Evolutionary conservation across 352 stramenopile species (phyloP).

Genomic region (Phytophthora citricola): DNA sequence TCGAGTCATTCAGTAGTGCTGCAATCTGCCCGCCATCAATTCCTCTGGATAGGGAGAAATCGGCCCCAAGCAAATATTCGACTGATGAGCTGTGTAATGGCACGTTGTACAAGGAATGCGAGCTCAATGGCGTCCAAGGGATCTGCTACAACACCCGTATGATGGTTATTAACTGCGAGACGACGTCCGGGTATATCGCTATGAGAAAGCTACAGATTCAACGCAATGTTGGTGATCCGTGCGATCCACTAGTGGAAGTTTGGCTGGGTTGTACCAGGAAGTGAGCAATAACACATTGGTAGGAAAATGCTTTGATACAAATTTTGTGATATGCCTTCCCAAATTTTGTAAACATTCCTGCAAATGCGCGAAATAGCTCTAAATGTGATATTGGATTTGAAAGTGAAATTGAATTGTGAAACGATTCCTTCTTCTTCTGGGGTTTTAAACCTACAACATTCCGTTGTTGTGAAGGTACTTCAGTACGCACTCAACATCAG

Average conservation of each 20-base stretch:
- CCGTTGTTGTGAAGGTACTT: no score
- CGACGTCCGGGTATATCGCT: conserved; percentile 11
- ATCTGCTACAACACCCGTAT: conserved; percentile 52
- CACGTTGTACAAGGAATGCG: conserved; percentile 41
- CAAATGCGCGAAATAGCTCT: no score
- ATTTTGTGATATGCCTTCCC: no score
- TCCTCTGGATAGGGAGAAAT: conserved; percentile 9
- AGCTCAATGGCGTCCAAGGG: conserved; percentile 23
- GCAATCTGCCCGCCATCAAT: conserved; percentile 15
- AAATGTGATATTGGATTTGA: no score
- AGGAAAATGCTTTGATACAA: no score
- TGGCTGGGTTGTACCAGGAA: conserved; percentile 40
- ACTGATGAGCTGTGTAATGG: conserved; percentile 40
- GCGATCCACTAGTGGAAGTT: conserved; percentile 38
- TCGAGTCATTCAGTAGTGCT: conserved; percentile 2
- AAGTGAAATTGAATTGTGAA: no score
- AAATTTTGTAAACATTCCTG: no score
- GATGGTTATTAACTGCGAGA: conserved; percentile 44
- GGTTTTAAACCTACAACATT: no score
- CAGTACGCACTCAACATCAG: no score
- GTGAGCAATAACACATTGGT: background rate
- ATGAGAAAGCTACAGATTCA: conserved; percentile 45
- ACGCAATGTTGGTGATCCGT: conserved; percentile 27
- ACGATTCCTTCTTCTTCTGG: no score
- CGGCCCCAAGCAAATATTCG: conserved; percentile 31